These are phyloP conservation scores for Colletotrichum paranaense DNA, from an alignment of 2,329 filamentous ascomycete species.

Conservation along the genomic window DNA sequence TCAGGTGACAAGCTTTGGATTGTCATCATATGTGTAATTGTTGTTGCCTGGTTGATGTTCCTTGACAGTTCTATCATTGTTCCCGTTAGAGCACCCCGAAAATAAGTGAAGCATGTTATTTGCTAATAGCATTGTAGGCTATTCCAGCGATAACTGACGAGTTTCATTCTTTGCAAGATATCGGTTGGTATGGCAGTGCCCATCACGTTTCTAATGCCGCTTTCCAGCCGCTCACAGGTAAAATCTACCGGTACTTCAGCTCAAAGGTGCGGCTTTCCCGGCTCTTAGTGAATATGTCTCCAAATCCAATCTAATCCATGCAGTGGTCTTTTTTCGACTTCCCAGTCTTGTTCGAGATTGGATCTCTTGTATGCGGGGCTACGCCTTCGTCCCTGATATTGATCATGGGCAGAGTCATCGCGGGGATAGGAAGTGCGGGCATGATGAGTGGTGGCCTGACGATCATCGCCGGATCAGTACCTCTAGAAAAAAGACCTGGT, in stretches of 20 bases:
- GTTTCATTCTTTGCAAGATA: conserved; percentile 52
- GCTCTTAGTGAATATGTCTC: background rate
- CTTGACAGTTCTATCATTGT: conserved; percentile 49
- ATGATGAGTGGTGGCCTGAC: conserved; percentile 51
- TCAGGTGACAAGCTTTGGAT: conserved; percentile 38
- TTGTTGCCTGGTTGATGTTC: conserved; percentile 40
- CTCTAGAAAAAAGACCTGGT: conserved; percentile 45
- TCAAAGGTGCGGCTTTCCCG: conserved; percentile 46
- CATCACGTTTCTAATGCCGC: conserved; percentile 46
- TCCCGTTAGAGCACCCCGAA: conserved; percentile 42
- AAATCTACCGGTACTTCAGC: conserved; percentile 45
- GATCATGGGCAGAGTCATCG: conserved; percentile 61
- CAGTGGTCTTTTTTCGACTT: conserved; percentile 45
- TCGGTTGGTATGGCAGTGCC: conserved; percentile 58
- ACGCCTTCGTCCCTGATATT: conserved; percentile 56
- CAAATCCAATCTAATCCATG: conserved; percentile 43
- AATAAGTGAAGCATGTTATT: too few relatives aligned
- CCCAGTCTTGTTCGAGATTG: conserved; percentile 48
- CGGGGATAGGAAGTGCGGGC: conserved; percentile 58
- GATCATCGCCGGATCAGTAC: conserved; percentile 45
- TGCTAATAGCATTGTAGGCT: conserved; percentile 39
- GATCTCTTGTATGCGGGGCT: conserved; percentile 59
- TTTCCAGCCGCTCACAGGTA: conserved; percentile 44
- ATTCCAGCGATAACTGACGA: conserved; percentile 49
- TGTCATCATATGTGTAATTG: conserved; percentile 34